phyloP scores from a whole-genome alignment of 495 filamentous ascomycete genomes.

The Podospora didyma region DNA sequence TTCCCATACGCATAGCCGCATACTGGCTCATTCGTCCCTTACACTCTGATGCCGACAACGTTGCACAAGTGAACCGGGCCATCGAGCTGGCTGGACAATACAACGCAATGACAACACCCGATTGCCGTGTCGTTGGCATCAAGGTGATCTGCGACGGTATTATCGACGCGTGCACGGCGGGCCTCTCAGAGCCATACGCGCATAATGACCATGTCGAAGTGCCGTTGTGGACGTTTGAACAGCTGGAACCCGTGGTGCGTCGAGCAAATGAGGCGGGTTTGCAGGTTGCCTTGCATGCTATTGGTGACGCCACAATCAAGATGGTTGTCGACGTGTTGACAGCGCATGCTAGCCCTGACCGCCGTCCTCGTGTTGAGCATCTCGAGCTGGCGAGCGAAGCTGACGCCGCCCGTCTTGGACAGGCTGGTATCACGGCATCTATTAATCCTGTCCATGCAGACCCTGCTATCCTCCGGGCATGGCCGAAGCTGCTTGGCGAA shows the following conservation, averaged over 20 bases:
- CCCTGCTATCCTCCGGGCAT: slow-evolving; percentile 57
- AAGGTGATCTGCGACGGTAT: slow-evolving; percentile 68
- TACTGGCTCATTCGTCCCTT: slow-evolving; percentile 59
- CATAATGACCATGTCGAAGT: slow-evolving; percentile 42
- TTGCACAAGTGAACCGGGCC: slow-evolving; percentile 55
- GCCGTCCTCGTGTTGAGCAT: slow-evolving; percentile 59
- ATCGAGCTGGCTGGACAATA: slow-evolving; percentile 48
- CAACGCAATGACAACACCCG: slow-evolving; percentile 43
- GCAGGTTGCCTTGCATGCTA: slow-evolving; percentile 64
- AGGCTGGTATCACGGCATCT: slow-evolving; percentile 56
- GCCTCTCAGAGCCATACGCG: slow-evolving; percentile 56
- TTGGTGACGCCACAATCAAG: slow-evolving; percentile 55
- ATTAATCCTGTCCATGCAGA: slow-evolving; percentile 64
- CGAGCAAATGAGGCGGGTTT: slow-evolving; percentile 51
- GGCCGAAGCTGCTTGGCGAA: slow-evolving; percentile 52
- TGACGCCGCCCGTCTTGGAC: slow-evolving; percentile 50
- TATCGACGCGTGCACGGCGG: slow-evolving; percentile 64
- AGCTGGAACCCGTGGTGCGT: slow-evolving; percentile 51
- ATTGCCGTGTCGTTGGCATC: slow-evolving; percentile 59
- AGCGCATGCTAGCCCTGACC: slow-evolving; percentile 36
- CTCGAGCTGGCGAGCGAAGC: slow-evolving; percentile 52
- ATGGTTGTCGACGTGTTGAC: slow-evolving; percentile 54
- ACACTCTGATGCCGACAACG: slow-evolving; percentile 35
- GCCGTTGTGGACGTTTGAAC: slow-evolving; percentile 52
- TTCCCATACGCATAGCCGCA: slow-evolving; percentile 56